Conservation (phyloP, 2,329 filamentous ascomycete species). For the Sporothrix schenckii region DNA sequence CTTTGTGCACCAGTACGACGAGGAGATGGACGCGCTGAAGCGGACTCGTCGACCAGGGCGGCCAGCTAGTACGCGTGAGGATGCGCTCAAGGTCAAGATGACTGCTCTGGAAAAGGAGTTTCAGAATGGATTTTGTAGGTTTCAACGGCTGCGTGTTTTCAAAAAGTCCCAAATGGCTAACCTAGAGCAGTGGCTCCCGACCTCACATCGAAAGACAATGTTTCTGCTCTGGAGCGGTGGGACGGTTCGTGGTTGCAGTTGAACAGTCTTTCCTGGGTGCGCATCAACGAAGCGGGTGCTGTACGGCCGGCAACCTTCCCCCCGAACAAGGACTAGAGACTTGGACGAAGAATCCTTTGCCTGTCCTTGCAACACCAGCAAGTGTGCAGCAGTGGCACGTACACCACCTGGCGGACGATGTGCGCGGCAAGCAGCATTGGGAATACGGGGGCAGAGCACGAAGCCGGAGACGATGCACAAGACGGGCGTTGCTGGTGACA, state of each 20-base stretch:
- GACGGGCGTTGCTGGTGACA: background rate
- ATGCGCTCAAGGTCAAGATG: conserved; percentile 72
- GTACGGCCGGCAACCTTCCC: conserved; percentile 77
- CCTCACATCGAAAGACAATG: conserved; percentile 66
- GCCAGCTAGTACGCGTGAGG: conserved; percentile 75
- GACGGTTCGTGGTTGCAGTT: conserved; percentile 83
- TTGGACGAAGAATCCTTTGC: background rate
- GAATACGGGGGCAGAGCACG: too few species aligned
- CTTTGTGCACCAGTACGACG: conserved; percentile 69
- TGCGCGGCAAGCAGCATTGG: background rate
- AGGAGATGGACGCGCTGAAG: conserved; percentile 68
- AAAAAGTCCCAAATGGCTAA: conserved; percentile 32
- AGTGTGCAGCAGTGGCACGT: background rate
- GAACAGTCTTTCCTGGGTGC: conserved; percentile 73
- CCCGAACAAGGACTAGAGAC: conserved; percentile 51
- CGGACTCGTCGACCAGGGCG: conserved; percentile 75
- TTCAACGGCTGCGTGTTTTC: conserved; percentile 21
- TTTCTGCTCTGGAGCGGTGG: conserved; percentile 71
- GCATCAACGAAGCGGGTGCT: conserved; percentile 67
- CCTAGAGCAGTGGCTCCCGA: conserved; percentile 67
- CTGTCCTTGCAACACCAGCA: background rate
- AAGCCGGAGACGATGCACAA: background rate
- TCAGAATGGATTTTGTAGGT: conserved; percentile 74
- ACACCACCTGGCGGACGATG: background rate
- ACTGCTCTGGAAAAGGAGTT: conserved; percentile 76